Percentiles rank a stretch among this genome's conserved stretches.
phyloP scores from a whole-genome alignment of 176 grass and related monocot genomes.

The Avena insularis region DNA sequence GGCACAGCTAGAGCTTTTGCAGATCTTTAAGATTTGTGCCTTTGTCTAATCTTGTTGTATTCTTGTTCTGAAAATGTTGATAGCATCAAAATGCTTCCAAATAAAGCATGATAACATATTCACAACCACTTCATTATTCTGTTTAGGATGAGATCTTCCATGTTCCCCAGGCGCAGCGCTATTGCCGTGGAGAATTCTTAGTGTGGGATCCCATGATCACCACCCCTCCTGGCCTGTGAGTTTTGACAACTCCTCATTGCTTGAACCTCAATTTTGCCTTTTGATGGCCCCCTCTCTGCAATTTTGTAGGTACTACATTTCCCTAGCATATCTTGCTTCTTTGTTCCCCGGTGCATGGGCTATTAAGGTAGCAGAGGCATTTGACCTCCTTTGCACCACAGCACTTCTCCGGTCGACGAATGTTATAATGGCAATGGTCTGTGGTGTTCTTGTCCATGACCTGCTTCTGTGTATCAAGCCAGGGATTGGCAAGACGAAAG shows the following conservation, averaged over 20 bases:
- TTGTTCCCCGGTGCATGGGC: conserved; percentile 80
- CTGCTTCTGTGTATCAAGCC: conserved; percentile 72
- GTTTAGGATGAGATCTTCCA: conserved; percentile 98
- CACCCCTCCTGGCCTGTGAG: conserved; percentile 91
- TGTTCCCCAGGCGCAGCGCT: conserved; percentile 74
- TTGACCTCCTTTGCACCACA: conserved; percentile 69
- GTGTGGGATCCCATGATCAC: conserved; percentile 95
- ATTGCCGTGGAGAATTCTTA: conserved; percentile 67
- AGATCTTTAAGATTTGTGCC: neutral
- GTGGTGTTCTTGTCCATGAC: conserved; percentile 76
- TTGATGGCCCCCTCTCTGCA: conserved; percentile 45
- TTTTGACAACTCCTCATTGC: conserved; percentile 9
- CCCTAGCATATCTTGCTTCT: conserved; percentile 75
- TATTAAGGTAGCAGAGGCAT: conserved; percentile 38
- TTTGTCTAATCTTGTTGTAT: neutral
- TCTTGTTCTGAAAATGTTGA: conserved; percentile 27
- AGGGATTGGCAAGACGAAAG: conserved; percentile 65
- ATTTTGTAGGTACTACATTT: conserved; percentile 89
- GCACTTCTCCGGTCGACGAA: conserved; percentile 85
- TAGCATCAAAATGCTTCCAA: neutral
- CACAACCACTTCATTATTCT: neutral
- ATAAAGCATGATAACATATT: conserved; percentile 18
- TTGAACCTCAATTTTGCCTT: conserved; percentile 37
- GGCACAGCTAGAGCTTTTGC: neutral
- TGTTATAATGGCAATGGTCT: conserved; percentile 65